Evolutionary conservation across 2,329 filamentous ascomycete genomes (phyloP).

Genomic region (Pseudogymnoascus sp.): DNA sequence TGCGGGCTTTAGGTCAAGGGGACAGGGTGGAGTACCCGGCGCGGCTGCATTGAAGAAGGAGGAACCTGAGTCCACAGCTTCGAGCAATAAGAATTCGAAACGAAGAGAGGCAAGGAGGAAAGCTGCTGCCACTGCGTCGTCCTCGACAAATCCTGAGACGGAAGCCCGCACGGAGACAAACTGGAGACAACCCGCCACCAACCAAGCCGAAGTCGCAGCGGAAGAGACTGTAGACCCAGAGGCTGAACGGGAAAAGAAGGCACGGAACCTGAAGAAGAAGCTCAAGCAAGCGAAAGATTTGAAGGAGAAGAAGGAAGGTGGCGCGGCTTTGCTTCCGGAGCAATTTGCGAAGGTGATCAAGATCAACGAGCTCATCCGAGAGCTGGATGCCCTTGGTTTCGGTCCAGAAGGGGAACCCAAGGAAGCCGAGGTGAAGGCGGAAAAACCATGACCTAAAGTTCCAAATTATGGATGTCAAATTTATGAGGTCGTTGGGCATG

Average conservation of each 20-base stretch:
- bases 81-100: slow-evolving; percentile 82
- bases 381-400: slow-evolving; percentile 78
- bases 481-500: slow-evolving; percentile 4
- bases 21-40: slow-evolving; percentile 64
- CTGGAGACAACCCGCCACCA: slow-evolving; percentile 11
- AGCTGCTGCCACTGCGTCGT: slow-evolving; percentile 37
- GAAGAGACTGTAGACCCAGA: slow-evolving; percentile 54
- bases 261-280: slow-evolving; percentile 86
- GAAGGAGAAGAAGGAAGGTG: slow-evolving; percentile 82
- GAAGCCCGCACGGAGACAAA: slow-evolving; percentile 23
- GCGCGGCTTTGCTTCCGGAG: slow-evolving; percentile 76
- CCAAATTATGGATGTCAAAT: background rate
- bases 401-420: slow-evolving; percentile 66
- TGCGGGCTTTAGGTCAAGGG: slow-evolving; percentile 72
- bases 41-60: slow-evolving; percentile 48
- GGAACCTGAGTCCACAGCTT: slow-evolving; percentile 41
- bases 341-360: slow-evolving; percentile 97
- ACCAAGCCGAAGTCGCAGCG: slow-evolving; percentile 24
- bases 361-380: slow-evolving; percentile 85
- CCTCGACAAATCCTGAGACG: slow-evolving; percentile 26
- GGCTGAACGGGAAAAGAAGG: slow-evolving; percentile 84
- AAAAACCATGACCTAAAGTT: background rate
- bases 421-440: slow-evolving; percentile 15
- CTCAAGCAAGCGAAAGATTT: slow-evolving; percentile 87
- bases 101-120: slow-evolving; percentile 58